Evolutionary conservation across 495 filamentous ascomycete species (phyloP), one percentile per base, ranked within the genome.

Genomic region (Annulohypoxylon maeteangense): DNA sequence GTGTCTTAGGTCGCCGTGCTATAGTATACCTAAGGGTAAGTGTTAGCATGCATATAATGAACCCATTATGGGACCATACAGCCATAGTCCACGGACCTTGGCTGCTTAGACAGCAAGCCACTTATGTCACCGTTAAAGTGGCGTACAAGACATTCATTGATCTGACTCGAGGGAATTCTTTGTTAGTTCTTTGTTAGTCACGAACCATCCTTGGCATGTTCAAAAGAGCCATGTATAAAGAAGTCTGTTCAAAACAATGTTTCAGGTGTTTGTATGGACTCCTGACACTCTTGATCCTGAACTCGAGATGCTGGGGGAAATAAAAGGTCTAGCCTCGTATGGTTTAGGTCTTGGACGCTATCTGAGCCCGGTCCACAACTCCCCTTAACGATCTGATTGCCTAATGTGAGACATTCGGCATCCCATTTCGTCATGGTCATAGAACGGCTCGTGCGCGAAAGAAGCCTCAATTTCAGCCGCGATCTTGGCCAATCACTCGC

Each of bases 371-470:
- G 4, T n/a, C 47, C 65, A 29, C 31, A 23, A 53, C 42, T 55
- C 47, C 42, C 47, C 27, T 68, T 44, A 53, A 65, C 67, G 67
- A 70, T 12, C 29, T 65, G 36, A 65, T 70, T 70, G 45, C 67
- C 55, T 38, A 55, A 70, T 70, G 56, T 47, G 27, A 53, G n/a
- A 22, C 38, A 23, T 61, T 16, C 20, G 47, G 12, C 7, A 57
- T 29, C 42, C 54, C 12, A 54, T 36, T 22, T 48, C 42, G 38
- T 61, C 45, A 44, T 44, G 45, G 27, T 11, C 44, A 22, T 48
- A 25, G 18, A 27, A 29, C 54, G 67, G 67, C 67, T 65, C 61
- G 67, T 48, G 61, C 67, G 44, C n/a, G 51, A n/a, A 66, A 23
- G 44, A 56, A 62, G 66, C 66, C 66, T 62, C 51, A 58, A 57